Evolutionary conservation across 164 flowering plant species (phyloP).

Genomic region (Taxillus chinensis): DNA sequence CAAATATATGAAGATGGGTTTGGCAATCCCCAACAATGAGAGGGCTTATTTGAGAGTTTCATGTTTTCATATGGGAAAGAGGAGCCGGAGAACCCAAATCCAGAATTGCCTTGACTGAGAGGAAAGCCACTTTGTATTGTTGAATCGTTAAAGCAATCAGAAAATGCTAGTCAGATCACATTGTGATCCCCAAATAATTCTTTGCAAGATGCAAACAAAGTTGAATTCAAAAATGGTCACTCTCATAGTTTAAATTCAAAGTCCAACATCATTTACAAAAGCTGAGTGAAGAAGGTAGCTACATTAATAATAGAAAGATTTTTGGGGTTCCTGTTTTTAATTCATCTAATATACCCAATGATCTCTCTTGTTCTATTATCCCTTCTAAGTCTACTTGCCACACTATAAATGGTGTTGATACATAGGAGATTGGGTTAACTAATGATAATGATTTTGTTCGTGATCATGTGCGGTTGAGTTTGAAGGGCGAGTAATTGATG

Average conservation of each 20-base stretch:
- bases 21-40: too few relatives aligned
- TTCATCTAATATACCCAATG: constrained; percentile 19
- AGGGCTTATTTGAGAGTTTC: too few relatives aligned
- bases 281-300: constrained; percentile 16
- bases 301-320: constrained; percentile 28
- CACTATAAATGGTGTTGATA: constrained; percentile 8
- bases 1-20: too few relatives aligned
- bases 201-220: constrained; percentile 11
- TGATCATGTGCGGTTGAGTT: constrained; percentile 23
- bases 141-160: constrained; percentile 8
- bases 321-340: constrained; percentile 57
- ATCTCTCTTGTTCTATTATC: constrained; percentile 17
- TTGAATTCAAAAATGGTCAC: constrained; percentile 15
- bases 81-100: constrained; percentile 1
- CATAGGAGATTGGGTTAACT: neutral
- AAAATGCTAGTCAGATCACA: constrained; percentile 5
- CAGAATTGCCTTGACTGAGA: constrained; percentile 28
- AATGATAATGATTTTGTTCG: constrained; percentile 45
- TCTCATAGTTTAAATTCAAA: constrained; percentile 11
- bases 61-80: neutral
- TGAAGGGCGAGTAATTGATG: constrained; percentile 11
- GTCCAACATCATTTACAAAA: constrained; percentile 9
- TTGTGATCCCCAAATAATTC: constrained; percentile 8
- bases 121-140: constrained; percentile 8
- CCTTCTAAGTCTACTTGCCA: constrained; percentile 9